These are phyloP conservation scores for Leptomonas pyrrhocoris DNA, from an alignment of 208 protist species.

Conservation along the genomic window DNA sequence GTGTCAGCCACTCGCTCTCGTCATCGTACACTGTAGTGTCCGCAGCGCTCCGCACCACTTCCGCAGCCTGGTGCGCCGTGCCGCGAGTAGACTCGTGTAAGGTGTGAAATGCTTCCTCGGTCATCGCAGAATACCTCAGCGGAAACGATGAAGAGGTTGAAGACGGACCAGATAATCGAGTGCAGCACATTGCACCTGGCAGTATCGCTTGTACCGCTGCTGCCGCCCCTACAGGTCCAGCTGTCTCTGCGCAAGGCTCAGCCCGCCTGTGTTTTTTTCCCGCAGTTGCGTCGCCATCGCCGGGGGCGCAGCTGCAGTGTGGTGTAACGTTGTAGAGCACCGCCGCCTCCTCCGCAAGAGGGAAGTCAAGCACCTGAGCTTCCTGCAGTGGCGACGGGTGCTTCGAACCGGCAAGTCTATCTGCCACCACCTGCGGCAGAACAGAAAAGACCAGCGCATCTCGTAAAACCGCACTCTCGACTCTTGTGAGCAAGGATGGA, in stretches of 20 bases:
- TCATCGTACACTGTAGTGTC: slow-evolving; percentile 4
- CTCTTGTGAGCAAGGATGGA: background rate
- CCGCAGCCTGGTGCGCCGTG: background rate
- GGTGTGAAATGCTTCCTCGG: background rate
- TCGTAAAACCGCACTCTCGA: background rate
- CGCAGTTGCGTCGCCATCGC: background rate
- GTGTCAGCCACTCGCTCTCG: slow-evolving; percentile 15
- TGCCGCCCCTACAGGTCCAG: background rate
- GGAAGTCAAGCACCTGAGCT: too few relatives aligned
- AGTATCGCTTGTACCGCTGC: background rate
- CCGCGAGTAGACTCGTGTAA: background rate
- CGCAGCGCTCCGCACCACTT: background rate
- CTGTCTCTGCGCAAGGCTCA: background rate
- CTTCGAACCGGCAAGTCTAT: background rate
- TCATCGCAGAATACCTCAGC: slow-evolving; percentile 1
- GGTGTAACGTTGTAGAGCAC: slow-evolving; percentile 3
- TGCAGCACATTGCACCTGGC: background rate
- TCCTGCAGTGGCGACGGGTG: too few relatives aligned
- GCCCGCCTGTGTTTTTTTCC: slow-evolving; percentile 2
- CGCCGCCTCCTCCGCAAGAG: background rate
- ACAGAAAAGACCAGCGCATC: slow-evolving; percentile 24
- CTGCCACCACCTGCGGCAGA: slow-evolving; percentile 28
- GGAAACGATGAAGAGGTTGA: background rate
- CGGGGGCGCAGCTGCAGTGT: background rate
- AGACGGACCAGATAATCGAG: background rate